These are phyloP conservation scores for Cryphonectria naterciae DNA, from an alignment of 2,329 filamentous ascomycete species.

Conservation along the genomic window DNA sequence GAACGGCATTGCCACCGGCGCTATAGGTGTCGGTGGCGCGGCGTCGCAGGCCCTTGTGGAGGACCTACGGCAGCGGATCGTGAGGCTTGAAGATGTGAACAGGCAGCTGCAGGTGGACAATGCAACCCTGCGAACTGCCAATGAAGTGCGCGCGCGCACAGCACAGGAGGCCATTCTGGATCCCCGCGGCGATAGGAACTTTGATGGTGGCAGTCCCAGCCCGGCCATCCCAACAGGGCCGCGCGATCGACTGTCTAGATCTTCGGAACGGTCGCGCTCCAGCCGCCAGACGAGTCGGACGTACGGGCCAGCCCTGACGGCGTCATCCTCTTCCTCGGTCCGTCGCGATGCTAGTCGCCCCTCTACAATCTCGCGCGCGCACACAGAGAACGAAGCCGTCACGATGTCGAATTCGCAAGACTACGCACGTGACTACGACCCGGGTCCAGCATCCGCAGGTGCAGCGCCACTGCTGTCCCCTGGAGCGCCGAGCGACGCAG, in stretches of 20 bases:
- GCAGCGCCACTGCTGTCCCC: slow-evolving; percentile 36
- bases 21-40: slow-evolving; percentile 39
- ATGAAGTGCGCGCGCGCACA: slow-evolving; percentile 59
- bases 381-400: slow-evolving; percentile 31
- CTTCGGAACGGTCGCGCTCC: slow-evolving; percentile 5
- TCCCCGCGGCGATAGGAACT: slow-evolving; percentile 35
- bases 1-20: slow-evolving; percentile 60
- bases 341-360: slow-evolving; percentile 33
- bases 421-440: slow-evolving; percentile 26
- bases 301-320: slow-evolving; percentile 22
- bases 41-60: slow-evolving; percentile 34
- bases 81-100: slow-evolving; percentile 63
- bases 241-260: slow-evolving; percentile 36
- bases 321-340: slow-evolving; percentile 29
- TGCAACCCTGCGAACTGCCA: slow-evolving; percentile 69
- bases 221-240: slow-evolving; percentile 60
- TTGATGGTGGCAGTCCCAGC: slow-evolving; percentile 52
- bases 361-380: slow-evolving; percentile 40
- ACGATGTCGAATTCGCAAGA: slow-evolving; percentile 16
- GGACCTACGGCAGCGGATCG: slow-evolving; percentile 51
- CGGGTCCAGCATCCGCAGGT: slow-evolving; percentile 31
- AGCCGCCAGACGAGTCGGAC: slow-evolving; percentile 32
- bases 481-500: slow-evolving; percentile 42
- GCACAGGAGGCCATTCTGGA: slow-evolving; percentile 46
- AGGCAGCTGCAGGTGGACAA: slow-evolving; percentile 68